Percentiles rank a stretch among this genome's conserved stretches.
phyloP scores from a whole-genome alignment of 257 asterid species.

The Nicotiana attenuata region DNA sequence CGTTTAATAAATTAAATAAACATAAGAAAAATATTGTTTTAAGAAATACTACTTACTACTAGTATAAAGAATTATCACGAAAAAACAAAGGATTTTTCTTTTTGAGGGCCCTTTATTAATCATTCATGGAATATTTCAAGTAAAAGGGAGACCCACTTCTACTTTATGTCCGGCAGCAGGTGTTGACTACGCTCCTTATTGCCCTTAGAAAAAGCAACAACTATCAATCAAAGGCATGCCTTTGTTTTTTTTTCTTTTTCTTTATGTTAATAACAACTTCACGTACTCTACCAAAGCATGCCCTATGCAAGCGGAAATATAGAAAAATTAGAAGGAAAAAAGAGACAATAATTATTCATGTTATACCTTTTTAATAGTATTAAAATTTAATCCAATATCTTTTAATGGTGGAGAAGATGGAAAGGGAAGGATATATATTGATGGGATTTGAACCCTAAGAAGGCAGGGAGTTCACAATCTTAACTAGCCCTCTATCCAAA shows the following conservation, averaged over 20 bases:
- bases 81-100: slow-evolving; percentile 4
- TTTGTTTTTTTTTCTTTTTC: background rate
- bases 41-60: background rate
- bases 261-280: background rate
- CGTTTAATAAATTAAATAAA: background rate
- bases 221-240: background rate
- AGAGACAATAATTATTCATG: background rate
- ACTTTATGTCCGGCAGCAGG: slow-evolving; percentile 50
- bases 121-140: slow-evolving; percentile 60
- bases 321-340: background rate
- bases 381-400: background rate
- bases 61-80: background rate
- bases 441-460: no score
- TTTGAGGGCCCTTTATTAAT: slow-evolving; percentile 55
- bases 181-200: slow-evolving; percentile 46
- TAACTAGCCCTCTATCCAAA: no score
- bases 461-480: no score
- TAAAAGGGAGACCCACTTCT: slow-evolving; percentile 43
- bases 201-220: slow-evolving; percentile 4
- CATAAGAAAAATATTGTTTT: background rate
- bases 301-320: background rate
- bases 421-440: no score
- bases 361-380: background rate
- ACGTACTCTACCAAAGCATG: background rate
- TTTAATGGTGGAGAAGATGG: no score